Evolutionary conservation across 202 grass and related monocot species (phyloP).

Genomic region (Schoenoplectus triqueter): DNA sequence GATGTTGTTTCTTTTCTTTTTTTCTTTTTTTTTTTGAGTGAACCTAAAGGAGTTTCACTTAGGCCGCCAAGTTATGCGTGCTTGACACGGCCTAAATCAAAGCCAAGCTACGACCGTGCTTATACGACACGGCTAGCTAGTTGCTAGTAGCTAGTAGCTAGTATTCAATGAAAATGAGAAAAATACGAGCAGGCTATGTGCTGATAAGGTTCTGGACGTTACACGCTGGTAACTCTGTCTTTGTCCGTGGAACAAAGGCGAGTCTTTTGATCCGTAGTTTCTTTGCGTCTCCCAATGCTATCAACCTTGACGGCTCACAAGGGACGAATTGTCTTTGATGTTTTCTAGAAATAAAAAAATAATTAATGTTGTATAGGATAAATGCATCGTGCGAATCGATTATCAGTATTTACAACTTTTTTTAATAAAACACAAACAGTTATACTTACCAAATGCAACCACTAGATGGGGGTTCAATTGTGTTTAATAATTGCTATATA

Average conservation of each 20-base stretch:
- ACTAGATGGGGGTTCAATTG: no score
- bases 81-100: not conserved
- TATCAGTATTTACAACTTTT: no score
- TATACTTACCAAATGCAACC: no score
- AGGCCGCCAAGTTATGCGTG: conserved; percentile 30
- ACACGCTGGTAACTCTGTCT: conserved; percentile 19
- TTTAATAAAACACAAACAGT: no score
- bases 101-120: not conserved
- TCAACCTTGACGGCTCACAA: conserved; percentile 1
- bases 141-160: not conserved
- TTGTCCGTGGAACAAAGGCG: not conserved
- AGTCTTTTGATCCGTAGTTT: conserved; percentile 22
- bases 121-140: conserved; percentile 12
- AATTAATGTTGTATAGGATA: no score
- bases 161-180: not conserved
- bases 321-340: not conserved
- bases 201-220: not conserved
- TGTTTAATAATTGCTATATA: no score
- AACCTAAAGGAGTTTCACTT: not conserved
- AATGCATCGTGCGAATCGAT: no score
- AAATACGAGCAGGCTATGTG: not conserved
- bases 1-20: no score
- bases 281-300: not conserved
- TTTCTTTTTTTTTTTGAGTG: no score
- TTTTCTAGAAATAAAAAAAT: not conserved